A percentile compares a stretch with the other conserved stretches of the same genome.
Evolutionary conservation across 306 rosid species (phyloP).

Genomic region (Ziziphus jujuba): DNA sequence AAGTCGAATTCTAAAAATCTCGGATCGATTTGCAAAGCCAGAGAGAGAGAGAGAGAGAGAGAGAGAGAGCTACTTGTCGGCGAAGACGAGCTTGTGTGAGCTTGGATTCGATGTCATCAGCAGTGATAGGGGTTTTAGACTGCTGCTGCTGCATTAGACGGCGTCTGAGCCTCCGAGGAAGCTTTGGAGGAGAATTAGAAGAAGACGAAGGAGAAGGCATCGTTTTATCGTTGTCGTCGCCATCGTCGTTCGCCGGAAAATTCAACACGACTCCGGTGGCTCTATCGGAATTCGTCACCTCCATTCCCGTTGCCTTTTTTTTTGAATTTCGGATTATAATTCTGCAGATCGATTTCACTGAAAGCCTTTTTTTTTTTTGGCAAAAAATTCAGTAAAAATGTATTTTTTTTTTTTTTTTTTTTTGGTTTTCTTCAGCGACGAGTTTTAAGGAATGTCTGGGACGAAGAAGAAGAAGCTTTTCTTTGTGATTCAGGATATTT

Average conservation of each 20-base stretch:
- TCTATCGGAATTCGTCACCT: conserved; percentile 47
- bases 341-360: background rate
- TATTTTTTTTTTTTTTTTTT: too few species aligned
- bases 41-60: background rate
- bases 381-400: too few species aligned
- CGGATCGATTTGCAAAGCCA: conserved; percentile 22
- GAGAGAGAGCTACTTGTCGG: conserved; percentile 50
- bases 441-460: too few species aligned
- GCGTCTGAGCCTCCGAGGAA: conserved; percentile 75
- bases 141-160: conserved; percentile 45
- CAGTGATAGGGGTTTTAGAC: conserved; percentile 68
- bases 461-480: background rate
- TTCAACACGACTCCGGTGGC: conserved; percentile 53
- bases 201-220: conserved; percentile 39
- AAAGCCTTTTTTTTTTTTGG: too few species aligned
- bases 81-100: conserved; percentile 56
- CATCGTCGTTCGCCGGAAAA: conserved; percentile 34
- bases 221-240: conserved; percentile 12
- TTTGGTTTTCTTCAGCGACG: too few species aligned
- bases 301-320: background rate
- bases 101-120: conserved; percentile 80
- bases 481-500: background rate
- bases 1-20: conserved; percentile 22
- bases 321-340: background rate
- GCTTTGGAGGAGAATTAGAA: conserved; percentile 30